Evolutionary conservation across 1,284 basidiomycete species (phyloP).

Genomic region (Cutaneotrichosporon sp.): DNA sequence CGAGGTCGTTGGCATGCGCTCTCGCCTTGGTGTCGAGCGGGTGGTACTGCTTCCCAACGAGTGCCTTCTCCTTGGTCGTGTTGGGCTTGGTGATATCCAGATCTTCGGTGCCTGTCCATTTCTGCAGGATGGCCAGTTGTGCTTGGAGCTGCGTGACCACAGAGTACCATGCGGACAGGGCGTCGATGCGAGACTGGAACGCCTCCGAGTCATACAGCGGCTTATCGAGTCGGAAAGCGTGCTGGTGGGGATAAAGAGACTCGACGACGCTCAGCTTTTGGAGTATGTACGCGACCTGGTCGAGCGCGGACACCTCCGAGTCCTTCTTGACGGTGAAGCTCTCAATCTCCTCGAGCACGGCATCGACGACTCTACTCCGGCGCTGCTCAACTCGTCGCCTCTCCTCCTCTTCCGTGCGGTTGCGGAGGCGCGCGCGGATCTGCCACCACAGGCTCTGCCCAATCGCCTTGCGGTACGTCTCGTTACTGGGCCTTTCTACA

Average conservation of each 20-base stretch:
- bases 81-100: conserved; percentile 77
- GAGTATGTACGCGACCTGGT: conserved; percentile 69
- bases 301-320: conserved; percentile 54
- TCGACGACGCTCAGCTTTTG: conserved; percentile 75
- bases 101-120: conserved; percentile 88
- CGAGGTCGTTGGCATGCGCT: conserved; percentile 23
- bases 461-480: conserved; percentile 61
- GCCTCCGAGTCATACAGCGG: conserved; percentile 60
- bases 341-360: conserved; percentile 75
- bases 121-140: conserved; percentile 70
- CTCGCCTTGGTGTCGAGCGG: conserved; percentile 38
- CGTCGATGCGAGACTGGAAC: conserved; percentile 74
- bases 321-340: conserved; percentile 55
- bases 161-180: conserved; percentile 83
- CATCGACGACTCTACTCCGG: conserved; percentile 70
- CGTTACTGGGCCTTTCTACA: conserved; percentile 63
- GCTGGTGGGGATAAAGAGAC: conserved; percentile 78
- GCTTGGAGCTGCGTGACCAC: conserved; percentile 71
- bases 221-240: conserved; percentile 73
- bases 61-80: conserved; percentile 56
- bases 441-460: conserved; percentile 77
- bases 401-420: conserved; percentile 76
- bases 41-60: conserved; percentile 42
- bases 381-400: conserved; percentile 73
- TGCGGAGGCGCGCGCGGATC: conserved; percentile 78